Evolutionary conservation across 768 basidiomycete species (phyloP).

Genomic region (Suillus placidus): DNA sequence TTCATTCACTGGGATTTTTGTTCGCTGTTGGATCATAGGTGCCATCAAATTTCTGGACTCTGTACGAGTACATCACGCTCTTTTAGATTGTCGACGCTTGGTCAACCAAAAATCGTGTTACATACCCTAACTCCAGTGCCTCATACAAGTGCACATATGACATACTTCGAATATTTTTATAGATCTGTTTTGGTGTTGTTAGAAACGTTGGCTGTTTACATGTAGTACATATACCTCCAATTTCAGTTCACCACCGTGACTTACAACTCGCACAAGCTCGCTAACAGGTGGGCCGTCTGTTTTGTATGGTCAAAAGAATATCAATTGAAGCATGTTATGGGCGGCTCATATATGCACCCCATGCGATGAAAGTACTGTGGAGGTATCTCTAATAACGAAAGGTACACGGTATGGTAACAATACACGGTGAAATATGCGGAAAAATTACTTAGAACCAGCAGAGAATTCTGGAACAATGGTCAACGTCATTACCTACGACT

Average conservation of each 20-base stretch:
- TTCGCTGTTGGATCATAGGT: slow-evolving; percentile 1
- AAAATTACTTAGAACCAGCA: slow-evolving; percentile 54
- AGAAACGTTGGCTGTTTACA: not conserved
- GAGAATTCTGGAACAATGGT: slow-evolving; percentile 53
- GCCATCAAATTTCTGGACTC: not conserved
- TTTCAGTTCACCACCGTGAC: not conserved
- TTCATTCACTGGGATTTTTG: not conserved
- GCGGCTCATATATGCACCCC: too few relatives aligned
- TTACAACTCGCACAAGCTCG: not conserved
- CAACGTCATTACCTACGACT: slow-evolving; percentile 5
- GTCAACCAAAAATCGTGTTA: not conserved
- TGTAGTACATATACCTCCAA: not conserved
- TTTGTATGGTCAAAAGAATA: not conserved
- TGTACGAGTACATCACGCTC: slow-evolving; percentile 1
- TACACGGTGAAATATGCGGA: slow-evolving; percentile 30
- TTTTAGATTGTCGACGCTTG: not conserved
- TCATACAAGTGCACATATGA: not conserved
- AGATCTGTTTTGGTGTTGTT: not conserved
- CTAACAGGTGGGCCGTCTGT: not conserved
- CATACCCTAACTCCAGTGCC: slow-evolving; percentile 1
- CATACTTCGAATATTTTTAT: not conserved
- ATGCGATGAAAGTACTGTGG: slow-evolving; percentile 7
- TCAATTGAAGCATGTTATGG: not conserved
- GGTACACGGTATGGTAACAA: slow-evolving; percentile 38
- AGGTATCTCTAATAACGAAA: slow-evolving; percentile 35